Base-by-base conservation (phyloP, 2,329 filamentous ascomycete species). In the Fusarium euwallaceae region DNA sequence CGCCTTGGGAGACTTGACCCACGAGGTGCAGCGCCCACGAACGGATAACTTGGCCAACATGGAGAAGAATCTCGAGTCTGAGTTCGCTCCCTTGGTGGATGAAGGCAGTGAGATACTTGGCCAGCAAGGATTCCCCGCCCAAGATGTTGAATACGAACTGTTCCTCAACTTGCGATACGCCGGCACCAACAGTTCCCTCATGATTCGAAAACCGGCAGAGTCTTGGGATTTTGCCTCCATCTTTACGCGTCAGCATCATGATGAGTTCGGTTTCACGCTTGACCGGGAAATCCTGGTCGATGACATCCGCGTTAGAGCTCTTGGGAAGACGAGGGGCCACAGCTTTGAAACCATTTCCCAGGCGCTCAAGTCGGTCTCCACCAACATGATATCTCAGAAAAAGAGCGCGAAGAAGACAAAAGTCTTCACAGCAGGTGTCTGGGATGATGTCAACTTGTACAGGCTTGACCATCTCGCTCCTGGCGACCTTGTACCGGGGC, bases 111-210 rank as follows among this genome's bases (percentile, higher is more conserved):
- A 16, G 36, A 37, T 37, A 17, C 36, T 37, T 16, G 12, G 14
- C 36, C 36, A 37, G 12, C 36, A 37, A 17, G 36, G 36, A 37
- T 37, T 17, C 7, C 16, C 16, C 16, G 36, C 16, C 16, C 36
- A 37, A 37, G 36, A 37, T 37, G 8, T 39, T 6, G 16, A 39
- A 39, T 39, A 39, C 7, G 37, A 39, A 7, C 37, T 39, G 37
- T 98, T 97, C 79, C 89, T 98, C 64, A 97, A 98, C 80, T 94
- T 98, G 92, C 88, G 95, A 60, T 97, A 97, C 79, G 90, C 94
- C 51, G 95, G 95, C 16, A 97, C 95, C 0, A 95, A 97, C 80
- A 96, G 94, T 7, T 94, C 95, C 0, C 87, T 97, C 53, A 98
- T 97, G 95, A 90, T 97, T 53, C 84, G 96, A 73, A 94, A 92